Evolutionary conservation across 345 rosid genomes (phyloP).

Genomic region (Pistacia integerrima): DNA sequence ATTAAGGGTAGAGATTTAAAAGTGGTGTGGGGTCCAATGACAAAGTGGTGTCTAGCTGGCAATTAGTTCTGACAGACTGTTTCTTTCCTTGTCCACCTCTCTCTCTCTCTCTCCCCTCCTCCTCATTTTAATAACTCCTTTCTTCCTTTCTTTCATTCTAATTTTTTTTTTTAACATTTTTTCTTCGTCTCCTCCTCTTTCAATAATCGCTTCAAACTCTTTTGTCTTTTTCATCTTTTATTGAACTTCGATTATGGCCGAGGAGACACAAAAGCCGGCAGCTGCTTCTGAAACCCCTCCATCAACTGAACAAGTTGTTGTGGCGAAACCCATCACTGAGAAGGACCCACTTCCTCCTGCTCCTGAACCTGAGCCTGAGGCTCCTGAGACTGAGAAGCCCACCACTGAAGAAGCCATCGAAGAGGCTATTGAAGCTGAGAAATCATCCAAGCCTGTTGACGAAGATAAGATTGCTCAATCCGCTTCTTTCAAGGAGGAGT

Average conservation of each 20-base stretch:
- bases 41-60: conserved; percentile 10
- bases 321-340: conserved; percentile 30
- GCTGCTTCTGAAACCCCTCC: conserved; percentile 28
- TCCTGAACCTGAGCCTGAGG: conserved; percentile 34
- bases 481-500: conserved; percentile 70
- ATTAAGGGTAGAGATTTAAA: too few species aligned
- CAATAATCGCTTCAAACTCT: background rate
- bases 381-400: conserved; percentile 29
- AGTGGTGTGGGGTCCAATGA: background rate
- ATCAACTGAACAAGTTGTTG: conserved; percentile 29
- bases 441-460: conserved; percentile 10
- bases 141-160: background rate
- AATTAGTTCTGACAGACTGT: conserved; percentile 10
- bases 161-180: background rate
- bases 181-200: background rate
- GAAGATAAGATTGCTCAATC: conserved; percentile 41
- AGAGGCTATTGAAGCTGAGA: conserved; percentile 28
- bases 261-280: conserved; percentile 43
- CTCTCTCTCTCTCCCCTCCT: background rate
- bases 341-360: conserved; percentile 35
- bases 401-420: conserved; percentile 15
- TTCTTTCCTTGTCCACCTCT: background rate
- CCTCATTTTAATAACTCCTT: too few species aligned
- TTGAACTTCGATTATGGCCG: conserved; percentile 35
- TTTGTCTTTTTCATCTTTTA: background rate